phyloP scores from a whole-genome alignment of 306 rosid genomes.

The Rubus idaeus region DNA sequence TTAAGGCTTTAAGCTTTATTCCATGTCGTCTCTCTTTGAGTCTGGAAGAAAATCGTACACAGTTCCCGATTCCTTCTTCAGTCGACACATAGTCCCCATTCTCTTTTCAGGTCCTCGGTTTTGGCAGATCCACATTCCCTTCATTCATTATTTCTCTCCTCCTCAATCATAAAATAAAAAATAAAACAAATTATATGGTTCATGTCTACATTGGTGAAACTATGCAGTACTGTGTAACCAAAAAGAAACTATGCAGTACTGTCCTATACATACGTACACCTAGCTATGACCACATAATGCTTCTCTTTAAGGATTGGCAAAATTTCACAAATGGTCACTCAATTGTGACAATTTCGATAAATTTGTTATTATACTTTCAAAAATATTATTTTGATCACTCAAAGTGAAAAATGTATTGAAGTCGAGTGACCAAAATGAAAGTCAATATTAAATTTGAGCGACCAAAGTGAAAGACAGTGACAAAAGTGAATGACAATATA shows the following conservation, averaged over 20 bases:
- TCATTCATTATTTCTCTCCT: not conserved
- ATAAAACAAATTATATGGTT: not conserved
- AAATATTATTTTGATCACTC: too few relatives aligned
- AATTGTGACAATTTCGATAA: too few relatives aligned
- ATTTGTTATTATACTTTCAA: too few relatives aligned
- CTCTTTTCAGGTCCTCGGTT: constrained; percentile 69
- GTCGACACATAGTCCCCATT: constrained; percentile 50
- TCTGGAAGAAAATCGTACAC: constrained; percentile 73
- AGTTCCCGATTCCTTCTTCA: constrained; percentile 59
- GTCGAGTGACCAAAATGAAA: too few relatives aligned
- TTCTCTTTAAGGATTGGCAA: not conserved
- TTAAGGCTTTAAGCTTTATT: constrained; percentile 42
- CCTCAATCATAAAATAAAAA: not conserved
- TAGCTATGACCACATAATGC: not conserved
- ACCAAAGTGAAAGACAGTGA: too few relatives aligned
- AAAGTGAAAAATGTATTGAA: too few relatives aligned
- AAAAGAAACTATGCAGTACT: not conserved
- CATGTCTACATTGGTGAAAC: not conserved
- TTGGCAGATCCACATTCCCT: constrained; percentile 33
- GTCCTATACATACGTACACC: not conserved
- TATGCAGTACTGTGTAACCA: not conserved
- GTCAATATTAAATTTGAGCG: too few relatives aligned
- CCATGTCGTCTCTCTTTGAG: constrained; percentile 57
- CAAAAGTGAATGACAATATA: too few relatives aligned
- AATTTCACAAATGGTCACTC: too few relatives aligned